These are phyloP conservation scores for Emydomyces testavorans DNA, from an alignment of 2,329 filamentous ascomycete species.

Conservation along the genomic window DNA sequence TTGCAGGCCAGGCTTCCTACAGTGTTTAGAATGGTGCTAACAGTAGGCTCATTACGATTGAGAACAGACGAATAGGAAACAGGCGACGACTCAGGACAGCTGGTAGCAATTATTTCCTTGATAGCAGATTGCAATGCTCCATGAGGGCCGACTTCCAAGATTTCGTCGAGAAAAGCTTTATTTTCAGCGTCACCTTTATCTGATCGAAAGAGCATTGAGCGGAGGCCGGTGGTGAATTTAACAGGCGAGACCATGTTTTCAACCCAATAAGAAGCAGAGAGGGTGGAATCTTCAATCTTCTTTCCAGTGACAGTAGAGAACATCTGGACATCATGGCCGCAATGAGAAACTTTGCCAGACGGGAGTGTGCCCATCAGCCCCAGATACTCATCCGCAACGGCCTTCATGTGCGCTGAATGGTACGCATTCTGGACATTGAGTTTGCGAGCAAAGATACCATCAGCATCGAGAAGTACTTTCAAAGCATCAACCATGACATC, in stretches of 20 bases:
- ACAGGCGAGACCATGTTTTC: slow-evolving; percentile 24
- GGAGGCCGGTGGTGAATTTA: slow-evolving; percentile 17
- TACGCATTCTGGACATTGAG: slow-evolving; percentile 27
- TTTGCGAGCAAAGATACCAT: slow-evolving; percentile 17
- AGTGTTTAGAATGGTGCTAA: slow-evolving; percentile 11
- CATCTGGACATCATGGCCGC: slow-evolving; percentile 1
- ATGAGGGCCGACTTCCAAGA: slow-evolving; percentile 19
- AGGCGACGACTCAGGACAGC: not conserved
- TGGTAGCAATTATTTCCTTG: slow-evolving; percentile 13
- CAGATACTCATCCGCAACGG: slow-evolving; percentile 16
- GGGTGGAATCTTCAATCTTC: not conserved
- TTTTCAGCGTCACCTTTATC: not conserved
- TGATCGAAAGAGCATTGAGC: slow-evolving; percentile 1
- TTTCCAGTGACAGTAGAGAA: slow-evolving; percentile 16
- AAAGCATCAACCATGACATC: slow-evolving; percentile 26
- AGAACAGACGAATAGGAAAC: slow-evolving; percentile 15
- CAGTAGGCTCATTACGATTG: slow-evolving; percentile 12
- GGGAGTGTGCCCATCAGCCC: slow-evolving; percentile 6
- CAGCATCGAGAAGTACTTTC: slow-evolving; percentile 19
- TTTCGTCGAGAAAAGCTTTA: not conserved
- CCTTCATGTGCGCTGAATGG: slow-evolving; percentile 22
- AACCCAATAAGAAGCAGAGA: slow-evolving; percentile 22
- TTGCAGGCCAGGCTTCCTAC: slow-evolving; percentile 19
- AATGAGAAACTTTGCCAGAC: not conserved
- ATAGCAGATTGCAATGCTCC: slow-evolving; percentile 16